Conservation (phyloP, 306 rosid genomes). For the Casuarina cunninghamiana region DNA sequence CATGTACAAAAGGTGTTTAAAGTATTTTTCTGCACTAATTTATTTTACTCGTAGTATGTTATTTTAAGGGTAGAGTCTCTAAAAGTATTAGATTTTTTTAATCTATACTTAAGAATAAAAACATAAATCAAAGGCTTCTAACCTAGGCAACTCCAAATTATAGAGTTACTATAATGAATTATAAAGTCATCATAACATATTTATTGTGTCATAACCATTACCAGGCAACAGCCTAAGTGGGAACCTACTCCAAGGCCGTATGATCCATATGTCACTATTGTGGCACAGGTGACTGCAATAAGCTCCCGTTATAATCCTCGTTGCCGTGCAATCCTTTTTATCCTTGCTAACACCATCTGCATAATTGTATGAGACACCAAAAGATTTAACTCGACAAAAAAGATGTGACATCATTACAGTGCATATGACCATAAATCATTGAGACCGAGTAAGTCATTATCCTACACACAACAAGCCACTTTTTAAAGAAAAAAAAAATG, state of each 20-base stretch:
- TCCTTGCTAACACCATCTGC: constrained; percentile 45
- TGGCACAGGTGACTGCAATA: constrained; percentile 31
- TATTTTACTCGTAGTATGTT: background rate
- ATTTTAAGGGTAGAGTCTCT: background rate
- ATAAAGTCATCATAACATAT: background rate
- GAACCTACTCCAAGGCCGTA: constrained; percentile 52
- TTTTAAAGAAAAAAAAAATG: background rate
- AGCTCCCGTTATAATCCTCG: constrained; percentile 28
- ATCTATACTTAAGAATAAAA: background rate
- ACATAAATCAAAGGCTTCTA: background rate
- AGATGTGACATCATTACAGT: background rate
- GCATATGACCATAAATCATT: background rate
- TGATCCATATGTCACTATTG: constrained; percentile 50
- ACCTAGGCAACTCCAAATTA: background rate
- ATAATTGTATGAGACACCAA: constrained; percentile 13
- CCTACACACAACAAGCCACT: background rate
- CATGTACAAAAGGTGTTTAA: background rate
- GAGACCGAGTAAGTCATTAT: background rate
- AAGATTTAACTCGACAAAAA: constrained; percentile 7
- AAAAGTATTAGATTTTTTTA: background rate
- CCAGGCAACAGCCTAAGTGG: background rate
- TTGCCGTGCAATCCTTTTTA: constrained; percentile 42
- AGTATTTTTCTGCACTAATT: background rate
- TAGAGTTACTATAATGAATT: background rate
- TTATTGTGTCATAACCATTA: background rate